Evolutionary conservation across 2,329 filamentous ascomycete species (phyloP).

Genomic region (Alternaria gaisen): DNA sequence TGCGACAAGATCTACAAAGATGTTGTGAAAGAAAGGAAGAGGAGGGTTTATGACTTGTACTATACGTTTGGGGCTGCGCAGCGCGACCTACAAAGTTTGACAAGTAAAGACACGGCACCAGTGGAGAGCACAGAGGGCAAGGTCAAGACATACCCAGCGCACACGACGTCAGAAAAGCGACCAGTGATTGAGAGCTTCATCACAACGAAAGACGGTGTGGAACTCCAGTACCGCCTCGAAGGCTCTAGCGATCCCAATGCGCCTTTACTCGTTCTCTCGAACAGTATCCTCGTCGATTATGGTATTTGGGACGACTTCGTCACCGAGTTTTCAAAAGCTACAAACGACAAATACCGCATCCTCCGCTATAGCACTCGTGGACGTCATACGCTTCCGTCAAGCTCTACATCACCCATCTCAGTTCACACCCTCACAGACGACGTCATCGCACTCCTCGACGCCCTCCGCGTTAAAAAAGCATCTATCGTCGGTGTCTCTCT

Average conservation of each 20-base stretch:
- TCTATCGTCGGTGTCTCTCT: constrained; percentile 79
- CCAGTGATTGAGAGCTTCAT: constrained; percentile 72
- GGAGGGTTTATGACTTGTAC: constrained; percentile 74
- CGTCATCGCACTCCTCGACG: constrained; percentile 70
- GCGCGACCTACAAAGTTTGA: constrained; percentile 70
- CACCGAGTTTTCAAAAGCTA: constrained; percentile 63
- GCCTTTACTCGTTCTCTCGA: constrained; percentile 77
- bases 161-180: constrained; percentile 33
- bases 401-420: constrained; percentile 56
- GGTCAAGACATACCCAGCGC: constrained; percentile 64
- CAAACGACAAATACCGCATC: constrained; percentile 71
- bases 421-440: constrained; percentile 74
- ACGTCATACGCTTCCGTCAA: constrained; percentile 60
- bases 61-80: constrained; percentile 82
- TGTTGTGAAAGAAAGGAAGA: constrained; percentile 65
- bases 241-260: constrained; percentile 72
- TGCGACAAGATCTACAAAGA: constrained; percentile 66
- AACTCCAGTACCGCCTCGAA: constrained; percentile 77
- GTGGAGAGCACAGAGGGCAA: constrained; percentile 63
- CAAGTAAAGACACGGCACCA: constrained; percentile 57
- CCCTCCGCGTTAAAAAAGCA: constrained; percentile 73
- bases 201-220: constrained; percentile 72
- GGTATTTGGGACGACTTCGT: constrained; percentile 84
- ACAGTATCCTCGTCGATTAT: constrained; percentile 80
- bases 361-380: constrained; percentile 82